phyloP scores from a whole-genome alignment of 441 rosid genomes.

The Brassica hybrid region DNA sequence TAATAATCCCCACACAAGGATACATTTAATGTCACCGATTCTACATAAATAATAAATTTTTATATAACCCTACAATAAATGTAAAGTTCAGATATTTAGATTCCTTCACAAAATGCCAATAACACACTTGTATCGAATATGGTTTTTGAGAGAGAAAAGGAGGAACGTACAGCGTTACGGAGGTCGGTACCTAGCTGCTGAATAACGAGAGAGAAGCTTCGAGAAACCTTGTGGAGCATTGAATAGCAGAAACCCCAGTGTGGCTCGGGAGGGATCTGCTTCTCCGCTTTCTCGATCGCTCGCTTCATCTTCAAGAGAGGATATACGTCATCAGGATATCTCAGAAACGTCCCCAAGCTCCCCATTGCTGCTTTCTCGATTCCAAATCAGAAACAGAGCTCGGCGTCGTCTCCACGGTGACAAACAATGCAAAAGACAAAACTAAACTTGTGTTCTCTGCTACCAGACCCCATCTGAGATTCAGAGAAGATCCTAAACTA shows the following conservation, averaged over 20 bases:
- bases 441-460: neutral
- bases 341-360: constrained; percentile 69
- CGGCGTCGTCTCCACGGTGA: neutral
- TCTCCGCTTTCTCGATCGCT: constrained; percentile 74
- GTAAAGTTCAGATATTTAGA: constrained; percentile 20
- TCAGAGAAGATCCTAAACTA: constrained; percentile 3
- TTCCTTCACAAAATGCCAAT: constrained; percentile 15
- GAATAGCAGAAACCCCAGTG: constrained; percentile 93
- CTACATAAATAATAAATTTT: neutral
- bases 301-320: constrained; percentile 84
- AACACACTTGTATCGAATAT: neutral
- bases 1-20: neutral
- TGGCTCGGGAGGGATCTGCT: constrained; percentile 90
- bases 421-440: neutral
- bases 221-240: constrained; percentile 90
- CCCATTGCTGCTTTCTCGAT: constrained; percentile 55
- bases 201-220: constrained; percentile 83
- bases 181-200: constrained; percentile 85
- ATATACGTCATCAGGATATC: constrained; percentile 79
- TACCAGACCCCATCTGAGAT: constrained; percentile 21
- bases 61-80: neutral
- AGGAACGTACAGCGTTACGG: constrained; percentile 73
- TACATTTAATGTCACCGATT: neutral
- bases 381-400: constrained; percentile 27
- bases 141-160: neutral